Conservation (phyloP, 441 rosid genomes). For the Adansonia gregorii region DNA sequence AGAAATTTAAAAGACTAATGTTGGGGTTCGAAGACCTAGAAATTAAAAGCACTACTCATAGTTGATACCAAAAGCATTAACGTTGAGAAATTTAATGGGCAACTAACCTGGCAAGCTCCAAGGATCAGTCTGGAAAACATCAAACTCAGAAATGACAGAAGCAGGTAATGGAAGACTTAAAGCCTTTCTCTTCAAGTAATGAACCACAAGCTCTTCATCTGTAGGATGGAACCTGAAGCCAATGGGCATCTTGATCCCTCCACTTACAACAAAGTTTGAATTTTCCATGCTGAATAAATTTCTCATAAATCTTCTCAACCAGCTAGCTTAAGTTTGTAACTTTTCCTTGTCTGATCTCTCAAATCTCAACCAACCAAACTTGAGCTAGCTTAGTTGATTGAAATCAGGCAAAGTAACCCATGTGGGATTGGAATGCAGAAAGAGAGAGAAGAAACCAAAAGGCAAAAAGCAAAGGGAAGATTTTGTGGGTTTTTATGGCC, state of each 20-base stretch:
- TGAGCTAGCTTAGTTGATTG: constrained; percentile 22
- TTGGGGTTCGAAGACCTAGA: not conserved
- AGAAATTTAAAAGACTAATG: not conserved
- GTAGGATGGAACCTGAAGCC: constrained; percentile 59
- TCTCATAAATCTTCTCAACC: not conserved
- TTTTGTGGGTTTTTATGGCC: not conserved
- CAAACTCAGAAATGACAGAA: constrained; percentile 51
- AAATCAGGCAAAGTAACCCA: constrained; percentile 27
- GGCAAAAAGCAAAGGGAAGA: constrained; percentile 5
- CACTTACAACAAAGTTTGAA: constrained; percentile 38
- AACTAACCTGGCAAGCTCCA: constrained; percentile 50
- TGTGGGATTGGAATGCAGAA: constrained; percentile 11
- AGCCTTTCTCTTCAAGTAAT: constrained; percentile 49
- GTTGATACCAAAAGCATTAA: not conserved
- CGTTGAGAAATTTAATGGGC: not conserved
- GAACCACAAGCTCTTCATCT: constrained; percentile 57
- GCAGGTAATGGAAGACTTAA: constrained; percentile 51
- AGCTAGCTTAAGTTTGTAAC: constrained; percentile 3
- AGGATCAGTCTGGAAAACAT: constrained; percentile 56
- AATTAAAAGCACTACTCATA: not conserved
- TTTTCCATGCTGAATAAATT: constrained; percentile 11
- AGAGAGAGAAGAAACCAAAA: constrained; percentile 1
- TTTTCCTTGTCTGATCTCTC: not conserved
- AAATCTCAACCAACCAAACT: constrained; percentile 17
- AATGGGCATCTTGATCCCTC: constrained; percentile 48